These are phyloP conservation scores for Citrus trifoliata DNA, from an alignment of 345 rosid genomes.

Conservation along the genomic window DNA sequence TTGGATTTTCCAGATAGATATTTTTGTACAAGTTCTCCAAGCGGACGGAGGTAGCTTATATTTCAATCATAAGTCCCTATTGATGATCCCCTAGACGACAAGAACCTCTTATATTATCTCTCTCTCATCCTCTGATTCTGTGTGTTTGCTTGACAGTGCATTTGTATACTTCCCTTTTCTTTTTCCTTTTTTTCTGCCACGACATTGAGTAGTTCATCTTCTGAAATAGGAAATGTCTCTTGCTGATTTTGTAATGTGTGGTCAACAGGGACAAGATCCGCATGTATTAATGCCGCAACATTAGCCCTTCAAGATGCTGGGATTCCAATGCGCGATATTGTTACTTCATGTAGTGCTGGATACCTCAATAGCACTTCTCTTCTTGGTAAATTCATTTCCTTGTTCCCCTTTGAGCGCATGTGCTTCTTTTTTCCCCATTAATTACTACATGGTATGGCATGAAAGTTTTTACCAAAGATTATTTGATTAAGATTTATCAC, in stretches of 20 bases:
- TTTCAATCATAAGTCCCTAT: slow-evolving; percentile 1
- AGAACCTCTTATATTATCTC: background rate
- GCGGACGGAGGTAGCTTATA: slow-evolving; percentile 86
- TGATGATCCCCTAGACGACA: background rate
- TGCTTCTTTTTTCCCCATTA: background rate
- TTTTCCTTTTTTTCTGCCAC: background rate
- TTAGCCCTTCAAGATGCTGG: slow-evolving; percentile 98
- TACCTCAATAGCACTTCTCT: slow-evolving; percentile 83
- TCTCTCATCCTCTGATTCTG: background rate
- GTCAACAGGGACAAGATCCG: slow-evolving; percentile 77
- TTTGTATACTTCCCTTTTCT: background rate
- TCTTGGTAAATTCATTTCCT: slow-evolving; percentile 46
- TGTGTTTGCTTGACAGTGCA: background rate
- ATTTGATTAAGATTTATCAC: background rate
- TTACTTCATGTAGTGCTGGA: slow-evolving; percentile 94
- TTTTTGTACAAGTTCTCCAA: slow-evolving; percentile 93
- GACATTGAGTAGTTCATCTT: background rate
- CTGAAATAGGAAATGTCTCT: background rate
- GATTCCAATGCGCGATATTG: slow-evolving; percentile 94
- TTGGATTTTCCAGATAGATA: slow-evolving; percentile 65
- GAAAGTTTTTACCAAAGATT: background rate
- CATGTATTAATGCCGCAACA: slow-evolving; percentile 97
- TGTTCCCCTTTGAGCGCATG: background rate
- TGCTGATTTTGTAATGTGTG: background rate
- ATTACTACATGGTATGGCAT: background rate